Evolutionary conservation across 164 flowering plant species (phyloP), one percentile per base, ranked within the genome.

Genomic region (Nymphaea thermarum): DNA sequence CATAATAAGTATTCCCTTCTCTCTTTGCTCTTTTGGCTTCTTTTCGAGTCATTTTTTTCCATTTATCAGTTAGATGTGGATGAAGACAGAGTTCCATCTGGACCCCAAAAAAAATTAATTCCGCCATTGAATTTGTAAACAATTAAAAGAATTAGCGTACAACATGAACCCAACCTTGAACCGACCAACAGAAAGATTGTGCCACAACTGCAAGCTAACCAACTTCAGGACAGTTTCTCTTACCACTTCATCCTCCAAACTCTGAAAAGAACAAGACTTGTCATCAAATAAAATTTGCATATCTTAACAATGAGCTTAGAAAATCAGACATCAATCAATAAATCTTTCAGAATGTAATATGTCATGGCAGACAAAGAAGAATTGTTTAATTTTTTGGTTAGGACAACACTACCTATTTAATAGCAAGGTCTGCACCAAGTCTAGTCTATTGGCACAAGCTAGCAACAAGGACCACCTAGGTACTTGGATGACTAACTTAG

Each of bases 221-320:
- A 91, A 72, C 76, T 84, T 87, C 71, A 94, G 66, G 18, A 88
- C 84, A 63, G 84, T 87, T 71, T 86, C 84, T 73, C 96, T 82
- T 47, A 91, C 99, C 77, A 94, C 70, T 66, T 88, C 94, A 85
- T 94, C 99, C 77, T 94, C 99, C 87, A 94, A 81, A 82, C 99
- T 94, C 99, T 94, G 83, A 63, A 36, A 70, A 41, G 64, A 47
- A 67, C 41, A 17, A 61, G 42, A 17, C 11, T n/a, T n/a, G 42
- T 8, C 8, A 25, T 25, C 36, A 25, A 25, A 25, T 25, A 25
- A 25, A 25, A 25, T 25, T 25, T 25, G 0, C 36, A 25, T 0
- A 25, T 25, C 36, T 25, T 25, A 25, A 25, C 0, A 25, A 25
- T 25, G 36, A 25, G 36, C 36, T 25, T 25, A 25, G 36, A 25